Evolutionary conservation across 805 yeast genomes (phyloP).

Genomic region (Metschnikowia cerradonensis): DNA sequence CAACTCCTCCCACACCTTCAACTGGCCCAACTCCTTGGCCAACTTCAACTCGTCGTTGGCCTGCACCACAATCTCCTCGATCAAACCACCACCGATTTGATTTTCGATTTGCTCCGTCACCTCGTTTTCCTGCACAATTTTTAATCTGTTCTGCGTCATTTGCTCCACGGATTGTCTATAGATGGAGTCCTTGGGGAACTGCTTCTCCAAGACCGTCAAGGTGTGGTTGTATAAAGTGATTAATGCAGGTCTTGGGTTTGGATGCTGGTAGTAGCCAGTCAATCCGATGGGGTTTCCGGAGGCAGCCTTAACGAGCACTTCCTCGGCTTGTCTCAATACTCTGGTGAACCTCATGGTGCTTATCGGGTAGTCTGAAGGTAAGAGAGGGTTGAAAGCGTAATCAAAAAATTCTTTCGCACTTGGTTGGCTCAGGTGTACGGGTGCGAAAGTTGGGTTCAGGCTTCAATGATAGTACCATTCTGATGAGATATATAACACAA

Average conservation of each 20-base stretch:
- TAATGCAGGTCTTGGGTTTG: slow-evolving; percentile 79
- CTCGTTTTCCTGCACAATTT: slow-evolving; percentile 60
- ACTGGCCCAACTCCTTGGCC: slow-evolving; percentile 61
- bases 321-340: slow-evolving; percentile 41
- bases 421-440: slow-evolving; percentile 20
- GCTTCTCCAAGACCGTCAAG: slow-evolving; percentile 49
- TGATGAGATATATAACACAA: not conserved
- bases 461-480: not conserved
- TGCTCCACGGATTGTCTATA: slow-evolving; percentile 72
- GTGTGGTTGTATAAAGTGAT: slow-evolving; percentile 69
- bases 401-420: slow-evolving; percentile 8
- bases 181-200: slow-evolving; percentile 69
- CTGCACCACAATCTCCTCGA: slow-evolving; percentile 78
- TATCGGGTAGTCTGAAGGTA: not conserved
- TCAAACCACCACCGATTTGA: slow-evolving; percentile 75
- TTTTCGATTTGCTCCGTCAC: slow-evolving; percentile 63
- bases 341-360: slow-evolving; percentile 37
- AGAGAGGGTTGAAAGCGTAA: slow-evolving; percentile 2
- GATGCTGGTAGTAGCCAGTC: slow-evolving; percentile 75
- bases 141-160: slow-evolving; percentile 65
- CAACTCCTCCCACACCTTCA: slow-evolving; percentile 75
- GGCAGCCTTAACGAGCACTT: slow-evolving; percentile 55
- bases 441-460: slow-evolving; percentile 1
- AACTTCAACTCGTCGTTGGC: slow-evolving; percentile 76
- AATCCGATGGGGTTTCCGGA: slow-evolving; percentile 76